phyloP scores from a whole-genome alignment of 2,329 filamentous ascomycete species.

The Thermothelomyces thermophilus region DNA sequence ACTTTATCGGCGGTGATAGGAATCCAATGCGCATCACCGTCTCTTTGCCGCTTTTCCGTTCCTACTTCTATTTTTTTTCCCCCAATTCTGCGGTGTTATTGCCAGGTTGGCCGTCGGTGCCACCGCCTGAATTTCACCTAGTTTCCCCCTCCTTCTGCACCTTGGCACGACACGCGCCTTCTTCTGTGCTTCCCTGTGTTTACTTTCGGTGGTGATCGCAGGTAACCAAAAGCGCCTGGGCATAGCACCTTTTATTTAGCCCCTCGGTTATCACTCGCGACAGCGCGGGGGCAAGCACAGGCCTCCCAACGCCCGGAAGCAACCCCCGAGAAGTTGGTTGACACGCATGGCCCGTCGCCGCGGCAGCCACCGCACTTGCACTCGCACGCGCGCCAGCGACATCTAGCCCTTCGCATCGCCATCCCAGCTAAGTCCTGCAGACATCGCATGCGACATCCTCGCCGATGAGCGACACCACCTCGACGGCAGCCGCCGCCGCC shows the following conservation, averaged over 20 bases:
- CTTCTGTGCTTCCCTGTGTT: not conserved
- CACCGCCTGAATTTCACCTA: not conserved
- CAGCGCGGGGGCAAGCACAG: not conserved
- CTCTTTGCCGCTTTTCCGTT: slow-evolving; percentile 1
- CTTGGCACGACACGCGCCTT: too few relatives aligned
- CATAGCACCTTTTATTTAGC: too few relatives aligned
- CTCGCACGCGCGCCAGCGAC: not conserved
- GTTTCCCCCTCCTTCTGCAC: not conserved
- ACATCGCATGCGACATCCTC: slow-evolving; percentile 3
- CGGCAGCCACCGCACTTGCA: not conserved
- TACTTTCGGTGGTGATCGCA: too few relatives aligned
- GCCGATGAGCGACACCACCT: slow-evolving; percentile 13
- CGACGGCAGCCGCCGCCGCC: slow-evolving; percentile 6
- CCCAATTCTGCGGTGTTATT: not conserved
- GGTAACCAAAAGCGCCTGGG: too few relatives aligned
- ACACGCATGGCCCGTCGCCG: slow-evolving; percentile 9
- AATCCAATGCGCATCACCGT: not conserved
- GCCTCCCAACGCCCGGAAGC: not conserved
- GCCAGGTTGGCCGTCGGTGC: not conserved
- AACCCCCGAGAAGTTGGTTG: not conserved
- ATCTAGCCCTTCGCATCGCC: too few relatives aligned
- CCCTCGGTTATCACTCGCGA: not conserved
- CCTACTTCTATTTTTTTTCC: not conserved
- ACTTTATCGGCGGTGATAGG: not conserved
- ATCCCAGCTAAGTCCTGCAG: not conserved